phyloP scores from a whole-genome alignment of 169 alveolate species.

The Eimeria tenella region DNA sequence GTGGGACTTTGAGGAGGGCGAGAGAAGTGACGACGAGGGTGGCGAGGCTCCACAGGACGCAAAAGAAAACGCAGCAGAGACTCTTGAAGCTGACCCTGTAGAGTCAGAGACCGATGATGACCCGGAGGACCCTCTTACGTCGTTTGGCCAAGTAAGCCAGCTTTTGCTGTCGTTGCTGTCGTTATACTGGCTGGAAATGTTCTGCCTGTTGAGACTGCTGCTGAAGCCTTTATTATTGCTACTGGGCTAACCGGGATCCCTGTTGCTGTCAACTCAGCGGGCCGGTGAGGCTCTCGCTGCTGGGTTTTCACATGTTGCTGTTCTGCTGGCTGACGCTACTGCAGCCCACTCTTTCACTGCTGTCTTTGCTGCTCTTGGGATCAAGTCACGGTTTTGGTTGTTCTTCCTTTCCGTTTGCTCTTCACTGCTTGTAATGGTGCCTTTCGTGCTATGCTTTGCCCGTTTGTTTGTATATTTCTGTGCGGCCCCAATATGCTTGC shows the following conservation, averaged over 20 bases:
- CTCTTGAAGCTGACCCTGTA: constrained; percentile 38
- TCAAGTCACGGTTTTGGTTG: no score
- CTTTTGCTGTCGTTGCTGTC: background rate
- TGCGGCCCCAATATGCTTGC: background rate
- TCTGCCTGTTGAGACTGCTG: background rate
- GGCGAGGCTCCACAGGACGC: constrained; percentile 71
- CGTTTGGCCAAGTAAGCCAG: background rate
- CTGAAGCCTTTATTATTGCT: background rate
- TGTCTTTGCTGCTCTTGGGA: no score
- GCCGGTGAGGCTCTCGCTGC: no score
- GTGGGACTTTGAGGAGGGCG: constrained; percentile 79
- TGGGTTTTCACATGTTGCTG: background rate
- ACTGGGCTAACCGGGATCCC: background rate
- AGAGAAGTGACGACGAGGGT: constrained; percentile 78
- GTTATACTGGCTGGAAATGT: background rate
- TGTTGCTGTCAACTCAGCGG: background rate
- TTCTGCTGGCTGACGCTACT: background rate
- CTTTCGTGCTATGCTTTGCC: background rate
- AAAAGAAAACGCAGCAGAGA: constrained; percentile 37
- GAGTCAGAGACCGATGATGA: constrained; percentile 29
- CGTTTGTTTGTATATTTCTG: background rate
- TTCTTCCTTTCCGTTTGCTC: background rate
- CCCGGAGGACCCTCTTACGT: constrained; percentile 31
- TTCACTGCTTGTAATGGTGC: background rate
- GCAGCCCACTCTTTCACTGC: no score